Percentiles rank a stretch among this genome's conserved stretches.
Evolutionary conservation across 805 yeast genomes (phyloP).

Genomic region (Kregervanrija pseudodelftensis): DNA sequence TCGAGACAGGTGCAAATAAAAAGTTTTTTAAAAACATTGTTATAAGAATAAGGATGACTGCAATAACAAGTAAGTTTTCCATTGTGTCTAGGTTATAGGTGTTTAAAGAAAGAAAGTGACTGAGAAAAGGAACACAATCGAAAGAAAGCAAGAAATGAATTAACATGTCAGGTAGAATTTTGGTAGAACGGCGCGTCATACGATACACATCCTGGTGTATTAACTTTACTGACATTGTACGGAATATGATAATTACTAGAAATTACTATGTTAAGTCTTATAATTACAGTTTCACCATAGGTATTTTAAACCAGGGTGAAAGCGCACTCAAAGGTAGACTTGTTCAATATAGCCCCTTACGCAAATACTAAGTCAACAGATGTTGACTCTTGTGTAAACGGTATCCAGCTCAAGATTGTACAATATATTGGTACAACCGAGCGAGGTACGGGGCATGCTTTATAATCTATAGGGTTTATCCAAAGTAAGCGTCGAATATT

Average conservation of each 20-base stretch:
- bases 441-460: slow-evolving; percentile 55
- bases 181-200: no score
- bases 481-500: no score
- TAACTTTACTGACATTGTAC: no score
- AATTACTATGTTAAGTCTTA: slow-evolving; percentile 24
- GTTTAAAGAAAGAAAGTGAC: no score
- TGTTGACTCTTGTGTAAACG: slow-evolving; percentile 1
- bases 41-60: slow-evolving; percentile 17
- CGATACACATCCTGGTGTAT: no score
- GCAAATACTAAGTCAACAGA: background rate
- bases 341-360: slow-evolving; percentile 42
- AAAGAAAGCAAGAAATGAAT: no score
- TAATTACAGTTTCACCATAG: slow-evolving; percentile 35
- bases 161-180: no score
- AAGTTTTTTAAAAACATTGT: slow-evolving; percentile 17
- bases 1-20: slow-evolving; percentile 15
- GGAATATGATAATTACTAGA: no score
- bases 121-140: no score
- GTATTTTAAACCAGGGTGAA: slow-evolving; percentile 28
- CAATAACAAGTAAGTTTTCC: slow-evolving; percentile 21
- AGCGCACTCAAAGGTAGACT: slow-evolving; percentile 57
- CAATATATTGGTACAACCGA: slow-evolving; percentile 34
- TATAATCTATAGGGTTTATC: no score
- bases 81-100: slow-evolving; percentile 7
- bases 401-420: slow-evolving; percentile 59